Evolutionary conservation across 345 rosid species (phyloP).

Genomic region (Iberis pinnata): DNA sequence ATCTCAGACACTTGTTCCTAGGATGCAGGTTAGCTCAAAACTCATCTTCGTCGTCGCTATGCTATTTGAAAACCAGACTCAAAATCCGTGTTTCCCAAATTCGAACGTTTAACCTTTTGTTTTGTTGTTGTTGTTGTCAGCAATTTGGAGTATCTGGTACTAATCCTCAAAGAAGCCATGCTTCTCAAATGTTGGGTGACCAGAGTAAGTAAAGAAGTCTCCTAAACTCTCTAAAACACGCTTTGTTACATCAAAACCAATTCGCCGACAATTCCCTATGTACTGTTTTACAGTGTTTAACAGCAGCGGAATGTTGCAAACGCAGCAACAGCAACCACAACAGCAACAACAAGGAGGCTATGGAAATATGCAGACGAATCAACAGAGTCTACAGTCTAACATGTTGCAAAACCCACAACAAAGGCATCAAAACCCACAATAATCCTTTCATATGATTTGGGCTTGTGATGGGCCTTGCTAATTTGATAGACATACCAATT

Average conservation of each 20-base stretch:
- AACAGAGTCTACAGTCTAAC: constrained; percentile 61
- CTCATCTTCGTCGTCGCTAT: neutral
- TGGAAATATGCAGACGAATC: constrained; percentile 58
- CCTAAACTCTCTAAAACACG: constrained; percentile 4
- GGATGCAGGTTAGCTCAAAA: constrained; percentile 60
- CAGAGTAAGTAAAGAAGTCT: constrained; percentile 46
- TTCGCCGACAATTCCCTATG: neutral
- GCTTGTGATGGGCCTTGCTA: neutral
- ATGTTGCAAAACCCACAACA: constrained; percentile 72
- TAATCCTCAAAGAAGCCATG: constrained; percentile 62
- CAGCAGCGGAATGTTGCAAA: constrained; percentile 66
- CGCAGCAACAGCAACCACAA: constrained; percentile 52
- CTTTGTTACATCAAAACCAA: neutral
- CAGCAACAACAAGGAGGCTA: constrained; percentile 56
- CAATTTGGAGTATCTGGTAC: constrained; percentile 71
- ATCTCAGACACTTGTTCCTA: constrained; percentile 57
- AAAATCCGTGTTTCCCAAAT: neutral
- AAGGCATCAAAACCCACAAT: constrained; percentile 80
- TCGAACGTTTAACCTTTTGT: neutral
- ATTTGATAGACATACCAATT: neutral
- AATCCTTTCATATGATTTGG: neutral
- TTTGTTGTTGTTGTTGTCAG: constrained; percentile 16
- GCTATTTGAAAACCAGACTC: too few relatives aligned
- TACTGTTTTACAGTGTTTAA: constrained; percentile 59
- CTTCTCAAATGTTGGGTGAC: constrained; percentile 68